Conservation (phyloP, 176 grass and related monocot genomes). For the Paspalum vaginatum region DNA sequence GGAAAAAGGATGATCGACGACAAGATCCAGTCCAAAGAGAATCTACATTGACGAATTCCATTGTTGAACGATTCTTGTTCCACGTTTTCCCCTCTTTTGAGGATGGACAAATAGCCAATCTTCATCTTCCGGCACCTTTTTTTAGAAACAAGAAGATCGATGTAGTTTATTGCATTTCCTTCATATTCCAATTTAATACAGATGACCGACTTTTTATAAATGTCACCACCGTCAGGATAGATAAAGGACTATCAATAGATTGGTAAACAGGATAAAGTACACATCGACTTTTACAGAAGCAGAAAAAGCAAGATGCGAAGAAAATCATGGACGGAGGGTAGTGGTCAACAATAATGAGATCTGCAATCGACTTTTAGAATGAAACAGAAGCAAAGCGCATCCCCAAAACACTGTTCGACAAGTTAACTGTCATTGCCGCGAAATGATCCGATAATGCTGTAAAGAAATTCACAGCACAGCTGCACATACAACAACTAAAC, state of each 20-base stretch:
- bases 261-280: no score
- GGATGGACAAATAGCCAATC: not conserved
- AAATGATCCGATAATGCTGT: not conserved
- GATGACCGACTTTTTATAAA: not conserved
- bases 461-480: not conserved
- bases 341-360: not conserved
- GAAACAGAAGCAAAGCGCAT: not conserved
- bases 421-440: not conserved
- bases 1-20: not conserved
- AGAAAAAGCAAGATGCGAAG: not conserved
- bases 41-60: constrained; percentile 26
- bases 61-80: constrained; percentile 35
- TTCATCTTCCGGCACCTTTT: constrained; percentile 16
- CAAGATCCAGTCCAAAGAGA: constrained; percentile 28
- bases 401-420: no score
- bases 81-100: constrained; percentile 25
- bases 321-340: not conserved
- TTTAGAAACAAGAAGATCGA: not conserved
- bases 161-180: not conserved
- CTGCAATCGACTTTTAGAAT: not conserved
- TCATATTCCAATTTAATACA: not conserved
- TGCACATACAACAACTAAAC: not conserved
- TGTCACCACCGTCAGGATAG: no score
- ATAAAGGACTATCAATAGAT: not conserved
- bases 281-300: no score